phyloP scores from a whole-genome alignment of 495 filamentous ascomycete genomes.

The Aspergillus asperescens region DNA sequence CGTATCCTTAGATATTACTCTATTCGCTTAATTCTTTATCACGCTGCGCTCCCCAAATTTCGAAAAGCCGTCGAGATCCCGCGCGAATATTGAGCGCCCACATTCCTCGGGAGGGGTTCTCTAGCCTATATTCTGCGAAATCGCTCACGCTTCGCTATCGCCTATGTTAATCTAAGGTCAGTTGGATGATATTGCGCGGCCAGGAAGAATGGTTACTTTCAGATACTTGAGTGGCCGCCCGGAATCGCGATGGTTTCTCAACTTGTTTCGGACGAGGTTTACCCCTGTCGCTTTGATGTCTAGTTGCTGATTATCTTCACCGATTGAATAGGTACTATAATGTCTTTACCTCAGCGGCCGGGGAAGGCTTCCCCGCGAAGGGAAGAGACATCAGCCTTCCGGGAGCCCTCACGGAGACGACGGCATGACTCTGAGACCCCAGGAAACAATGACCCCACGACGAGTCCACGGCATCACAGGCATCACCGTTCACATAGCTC shows the following conservation, averaged over 20 bases:
- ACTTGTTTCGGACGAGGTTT: not conserved
- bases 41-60: not conserved
- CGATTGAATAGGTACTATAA: constrained; percentile 22
- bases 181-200: not conserved
- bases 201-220: not conserved
- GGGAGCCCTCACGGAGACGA: constrained; percentile 64
- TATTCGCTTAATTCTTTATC: not conserved
- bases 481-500: constrained; percentile 35
- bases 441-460: constrained; percentile 44
- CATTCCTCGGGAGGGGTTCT: constrained; percentile 3
- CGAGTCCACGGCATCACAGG: constrained; percentile 32
- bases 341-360: constrained; percentile 67
- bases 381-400: constrained; percentile 56
- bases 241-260: not conserved
- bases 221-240: not conserved
- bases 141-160: not conserved
- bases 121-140: not conserved
- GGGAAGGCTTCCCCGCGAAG: constrained; percentile 52
- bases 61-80: not conserved
- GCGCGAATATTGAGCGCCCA: not conserved
- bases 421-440: constrained; percentile 64
- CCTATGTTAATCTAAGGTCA: constrained; percentile 11
- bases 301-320: not conserved
- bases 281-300: not conserved
- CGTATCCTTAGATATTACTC: not conserved